A percentile compares a stretch with the other conserved stretches of the same genome.
phyloP scores from a whole-genome alignment of 805 yeast genomes.

The Crinitomyces ghanaensis region DNA sequence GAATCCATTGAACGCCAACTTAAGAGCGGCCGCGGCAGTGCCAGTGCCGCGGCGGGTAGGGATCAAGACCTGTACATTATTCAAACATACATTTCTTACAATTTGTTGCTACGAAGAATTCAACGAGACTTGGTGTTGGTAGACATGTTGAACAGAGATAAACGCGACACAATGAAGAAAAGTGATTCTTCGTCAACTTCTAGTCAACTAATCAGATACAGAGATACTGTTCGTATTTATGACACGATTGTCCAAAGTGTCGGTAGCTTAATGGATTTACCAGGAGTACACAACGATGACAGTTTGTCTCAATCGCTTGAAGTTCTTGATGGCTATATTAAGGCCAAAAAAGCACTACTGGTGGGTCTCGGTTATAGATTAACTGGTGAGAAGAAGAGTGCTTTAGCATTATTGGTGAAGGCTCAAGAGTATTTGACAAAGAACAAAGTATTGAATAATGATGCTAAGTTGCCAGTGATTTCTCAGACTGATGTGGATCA shows the following conservation, averaged over 20 bases:
- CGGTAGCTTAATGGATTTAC: conserved; percentile 58
- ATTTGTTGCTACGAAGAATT: conserved; percentile 50
- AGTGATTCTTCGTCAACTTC: conserved; percentile 7
- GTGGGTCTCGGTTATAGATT: conserved; percentile 32
- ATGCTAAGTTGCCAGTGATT: too few species aligned
- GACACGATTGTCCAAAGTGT: conserved; percentile 43
- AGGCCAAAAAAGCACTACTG: conserved; percentile 31
- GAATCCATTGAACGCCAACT: conserved; percentile 45
- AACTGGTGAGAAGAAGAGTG: conserved; percentile 19
- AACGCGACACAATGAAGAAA: conserved; percentile 6
- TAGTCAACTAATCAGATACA: conserved; percentile 4
- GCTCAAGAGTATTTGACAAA: conserved; percentile 12
- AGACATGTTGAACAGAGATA: conserved; percentile 10
- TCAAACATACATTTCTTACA: conserved; percentile 63
- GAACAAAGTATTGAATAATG: too few species aligned
- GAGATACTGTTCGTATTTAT: conserved; percentile 38
- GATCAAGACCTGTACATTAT: conserved; percentile 63
- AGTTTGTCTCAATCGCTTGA: conserved; percentile 45
- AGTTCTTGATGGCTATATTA: conserved; percentile 37
- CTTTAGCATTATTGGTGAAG: conserved; percentile 22
- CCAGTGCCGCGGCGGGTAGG: conserved; percentile 35
- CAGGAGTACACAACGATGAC: conserved; percentile 87
- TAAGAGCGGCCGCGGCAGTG: conserved; percentile 26
- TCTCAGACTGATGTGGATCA: too few species aligned
- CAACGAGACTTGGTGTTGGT: conserved; percentile 55